Evolutionary conservation across 805 yeast species (phyloP), one percentile per base, ranked within the genome.

Genomic region (Cyberlindnera amylophila): DNA sequence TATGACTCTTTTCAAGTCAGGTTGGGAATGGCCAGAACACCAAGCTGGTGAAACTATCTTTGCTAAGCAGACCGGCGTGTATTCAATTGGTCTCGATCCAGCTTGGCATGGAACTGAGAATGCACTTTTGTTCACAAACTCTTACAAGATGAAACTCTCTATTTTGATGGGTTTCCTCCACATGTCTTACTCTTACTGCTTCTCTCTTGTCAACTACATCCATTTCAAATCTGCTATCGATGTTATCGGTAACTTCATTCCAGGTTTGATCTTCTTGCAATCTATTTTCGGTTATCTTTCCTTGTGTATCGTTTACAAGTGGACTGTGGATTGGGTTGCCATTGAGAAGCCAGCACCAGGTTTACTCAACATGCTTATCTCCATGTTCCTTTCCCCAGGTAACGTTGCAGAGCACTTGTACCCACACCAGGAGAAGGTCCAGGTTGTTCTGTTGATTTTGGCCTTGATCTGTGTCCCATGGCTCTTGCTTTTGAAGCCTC

Each of bases 101-200:
- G 86, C 83, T 10, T 93, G 99, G 99, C 99, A 93, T 64, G 96
- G 97, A 14, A 76, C 98, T 32, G 99, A 93, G 54, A 93, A 93
- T 67, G 81, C 82, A 39, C 72, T 93, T 55, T 66, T 95, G 45
- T 93, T 93, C 67, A 78, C 96, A 38, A 93, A 93, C 69, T 90
- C 98, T 3, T 93, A 87, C 70, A 93, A 93, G 72, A 93, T 93
- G 99, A 93, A 93, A 65, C 72, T 93, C 47, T 89, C 98, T 2
- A 83, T 93, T 44, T 72, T 93, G 52, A 84, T 93, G 90, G 99
- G 99, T 4, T 91, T 83, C 65, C 65, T 76, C 36, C 99, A 93
- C 67, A 93, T 93, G 99, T 69, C 90, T 11, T 93, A 91, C 66
- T 86, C 96, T 4, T 83, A 79, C 59, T 62, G 79, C 63, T 89